phyloP scores from a whole-genome alignment of 2,329 filamentous ascomycete genomes.

The Talaromyces sp. region DNA sequence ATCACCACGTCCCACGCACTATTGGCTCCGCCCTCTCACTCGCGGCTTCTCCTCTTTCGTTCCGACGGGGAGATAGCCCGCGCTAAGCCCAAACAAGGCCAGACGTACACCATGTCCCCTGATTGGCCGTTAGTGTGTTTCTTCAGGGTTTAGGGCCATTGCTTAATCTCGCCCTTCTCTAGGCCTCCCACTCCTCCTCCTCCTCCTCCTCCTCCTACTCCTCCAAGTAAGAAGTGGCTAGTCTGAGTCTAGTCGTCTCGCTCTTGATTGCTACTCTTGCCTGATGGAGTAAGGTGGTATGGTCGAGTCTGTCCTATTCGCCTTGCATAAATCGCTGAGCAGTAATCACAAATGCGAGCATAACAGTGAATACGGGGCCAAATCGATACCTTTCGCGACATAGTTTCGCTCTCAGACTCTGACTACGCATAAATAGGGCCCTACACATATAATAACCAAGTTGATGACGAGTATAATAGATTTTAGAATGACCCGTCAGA shows the following conservation, averaged over 20 bases:
- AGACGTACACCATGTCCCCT: neutral
- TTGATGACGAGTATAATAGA: neutral
- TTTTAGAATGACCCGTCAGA: slow-evolving; percentile 13
- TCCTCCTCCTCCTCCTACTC: too few species aligned
- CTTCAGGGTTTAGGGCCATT: slow-evolving; percentile 5
- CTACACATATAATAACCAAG: neutral
- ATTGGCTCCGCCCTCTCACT: neutral
- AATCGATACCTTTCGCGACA: neutral
- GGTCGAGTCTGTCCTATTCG: neutral
- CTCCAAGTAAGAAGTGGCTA: neutral
- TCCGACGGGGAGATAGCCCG: neutral
- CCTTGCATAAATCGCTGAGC: neutral
- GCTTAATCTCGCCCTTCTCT: slow-evolving; percentile 1
- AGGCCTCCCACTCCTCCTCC: neutral
- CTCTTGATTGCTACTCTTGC: neutral
- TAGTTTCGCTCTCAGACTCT: neutral
- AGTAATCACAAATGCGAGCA: neutral
- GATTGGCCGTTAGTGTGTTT: neutral
- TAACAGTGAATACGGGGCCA: neutral
- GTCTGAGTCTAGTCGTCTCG: neutral
- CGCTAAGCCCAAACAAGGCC: neutral
- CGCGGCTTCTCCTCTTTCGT: neutral
- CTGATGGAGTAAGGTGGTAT: neutral
- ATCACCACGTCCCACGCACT: neutral
- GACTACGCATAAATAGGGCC: neutral